Base-by-base conservation (phyloP, 352 stramenopile species). In the Phytophthora tubulina region DNA sequence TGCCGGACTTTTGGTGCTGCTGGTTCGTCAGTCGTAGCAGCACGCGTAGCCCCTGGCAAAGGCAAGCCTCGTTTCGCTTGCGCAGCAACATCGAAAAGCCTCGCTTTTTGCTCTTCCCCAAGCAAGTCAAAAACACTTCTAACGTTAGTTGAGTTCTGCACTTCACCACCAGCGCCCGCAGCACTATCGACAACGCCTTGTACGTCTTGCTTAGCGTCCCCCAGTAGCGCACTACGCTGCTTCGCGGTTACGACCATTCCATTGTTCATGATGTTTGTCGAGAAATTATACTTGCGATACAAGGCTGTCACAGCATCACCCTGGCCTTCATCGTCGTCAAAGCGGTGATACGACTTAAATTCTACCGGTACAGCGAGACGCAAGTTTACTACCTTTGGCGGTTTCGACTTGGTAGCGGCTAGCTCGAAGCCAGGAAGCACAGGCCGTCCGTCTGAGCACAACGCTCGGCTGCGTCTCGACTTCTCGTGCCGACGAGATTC, bases 91-190 rank as follows among this genome's bases (percentile, higher is more conserved):
- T 72, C 42, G 15, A 88, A 76, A 13, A 92, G 62, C 53, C 84
- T 86, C 7, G 76, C 67, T 63, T 73, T 84, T 41, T 91, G 81
- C 10, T 78, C 62, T 21, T 78, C 50, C 15, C 67, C 69, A 21
- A 92, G 60, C 38, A 94, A 42, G 55, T 92, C 83, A 64, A 94
- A 94, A 1, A 92, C 83, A 71, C 84, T 94, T 0, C 58, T 17
- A 39, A 27, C 21, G 21, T 27, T 27, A 27, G 44, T 61, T n/a
- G 53, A 45, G 13, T 2, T 49, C 11, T 61, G 54, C 27, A n/a
- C 32, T 41, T 59, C 33, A 42, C 32, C 45, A 70, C 42, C 15
- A 45, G 4, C 39, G 41, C 31, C 33, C 1, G 55, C 48, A 17
- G 31, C 32, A 15, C 14, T 52, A 27, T 14, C 14, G 38, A 35